Percentiles rank a stretch among this genome's conserved stretches.
Conservation (phyloP, 176 grass and related monocot species). For the Canna indica region DNA sequence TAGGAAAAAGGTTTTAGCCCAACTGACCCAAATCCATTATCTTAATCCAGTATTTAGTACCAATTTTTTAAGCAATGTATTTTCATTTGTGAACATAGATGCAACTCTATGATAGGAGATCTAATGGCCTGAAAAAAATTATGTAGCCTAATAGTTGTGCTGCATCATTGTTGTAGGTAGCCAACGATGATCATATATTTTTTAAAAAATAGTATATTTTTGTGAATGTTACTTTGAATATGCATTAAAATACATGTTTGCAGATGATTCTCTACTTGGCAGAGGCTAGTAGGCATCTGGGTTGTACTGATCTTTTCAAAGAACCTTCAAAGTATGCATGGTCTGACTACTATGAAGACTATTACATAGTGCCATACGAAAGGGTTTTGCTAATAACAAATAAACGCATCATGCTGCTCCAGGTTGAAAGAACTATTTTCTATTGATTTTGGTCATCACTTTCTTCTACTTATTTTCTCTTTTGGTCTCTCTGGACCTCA, state of each 20-base stretch:
- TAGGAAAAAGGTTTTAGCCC: no score
- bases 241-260: slow-evolving; percentile 20
- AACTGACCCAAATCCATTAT: no score
- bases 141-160: no score
- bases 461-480: background rate
- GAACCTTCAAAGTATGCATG: slow-evolving; percentile 99
- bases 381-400: slow-evolving; percentile 76
- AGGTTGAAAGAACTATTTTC: slow-evolving; percentile 36
- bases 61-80: no score
- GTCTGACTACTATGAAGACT: slow-evolving; percentile 94
- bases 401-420: slow-evolving; percentile 83
- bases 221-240: no score
- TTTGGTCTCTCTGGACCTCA: slow-evolving; percentile 24
- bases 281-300: slow-evolving; percentile 88
- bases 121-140: no score
- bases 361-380: slow-evolving; percentile 68
- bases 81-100: no score
- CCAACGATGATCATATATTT: no score
- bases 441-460: slow-evolving; percentile 24
- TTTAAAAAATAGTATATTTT: no score
- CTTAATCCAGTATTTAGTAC: no score
- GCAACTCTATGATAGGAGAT: no score
- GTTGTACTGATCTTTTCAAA: slow-evolving; percentile 87
- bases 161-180: no score
- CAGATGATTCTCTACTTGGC: slow-evolving; percentile 97